Evolutionary conservation across 2,329 filamentous ascomycete species (phyloP), one percentile per base, ranked within the genome.

Genomic region (Colletotrichum godetiae): DNA sequence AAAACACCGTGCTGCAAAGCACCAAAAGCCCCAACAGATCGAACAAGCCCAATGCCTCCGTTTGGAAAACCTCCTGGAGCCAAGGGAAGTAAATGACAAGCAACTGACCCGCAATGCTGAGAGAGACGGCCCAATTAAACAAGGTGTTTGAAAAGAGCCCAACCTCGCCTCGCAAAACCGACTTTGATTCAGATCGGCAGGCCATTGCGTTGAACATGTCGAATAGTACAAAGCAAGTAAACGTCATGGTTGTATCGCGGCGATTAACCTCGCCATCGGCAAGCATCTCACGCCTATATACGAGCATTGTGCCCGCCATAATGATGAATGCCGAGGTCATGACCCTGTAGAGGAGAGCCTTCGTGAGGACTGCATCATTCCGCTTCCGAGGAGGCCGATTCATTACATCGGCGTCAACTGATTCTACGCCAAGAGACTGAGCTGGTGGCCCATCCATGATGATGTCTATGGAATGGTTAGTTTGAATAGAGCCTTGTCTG

Each of bases 161-260:
- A 63, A 97, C 88, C 81, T 99, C 95, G 53, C 97, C 96, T 31
- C 93, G 89, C 4, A 99, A 89, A 5, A 99, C 88, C 12, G 94
- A 97, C 82, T 98, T 98, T 75, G 90, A 92, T 80, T 98, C 95
- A 8, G 94, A 97, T 60, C 97, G 94, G 84, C 97, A 99, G 19
- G 94, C 93, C 27, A 99, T 88, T 1, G 97, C 97, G 83, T 99
- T 98, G 88, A 98, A 98, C 97, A 99, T 99, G 87, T 99, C 97
- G 83, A 98, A 99, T 67, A 99, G 90, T 58, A 99, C 97, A 80
- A 99, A 99, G 84, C 95, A 98, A 6, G 97, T 99, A 81, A 99
- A 99, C 0, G 97, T 98, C 94, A 99, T 98, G 76, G 97, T 99
- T 1, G 97, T 99, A 84, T 99, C 97, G 77, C 97, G 95, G 62